Evolutionary conservation across 2,329 filamentous ascomycete genomes (phyloP), one percentile per base, ranked within the genome.

Genomic region (Aureobasidium leucospermi): DNA sequence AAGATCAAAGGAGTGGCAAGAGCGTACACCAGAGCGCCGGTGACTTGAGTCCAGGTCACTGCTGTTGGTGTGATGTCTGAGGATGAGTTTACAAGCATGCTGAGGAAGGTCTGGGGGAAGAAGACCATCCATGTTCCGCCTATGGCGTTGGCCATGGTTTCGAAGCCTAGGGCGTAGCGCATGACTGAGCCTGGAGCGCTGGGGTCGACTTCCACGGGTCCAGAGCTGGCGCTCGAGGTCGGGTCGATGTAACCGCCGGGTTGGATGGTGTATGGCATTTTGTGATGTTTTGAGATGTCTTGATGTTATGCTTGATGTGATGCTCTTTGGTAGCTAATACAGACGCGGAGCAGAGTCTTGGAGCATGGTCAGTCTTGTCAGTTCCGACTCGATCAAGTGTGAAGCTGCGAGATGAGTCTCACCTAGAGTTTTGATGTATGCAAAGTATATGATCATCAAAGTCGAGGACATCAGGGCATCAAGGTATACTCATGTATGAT

Each of bases 61-160:
- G 52, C 39, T 1, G 41, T 29, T 0, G 39, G 36, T 1, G 39
- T 56, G 6, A 56, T 38, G 9, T 56, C 39, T 9, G 52, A 34
- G 31, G 52, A 36, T 10, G 41, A 45, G 13, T 41, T 45, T 11
- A 56, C 52, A 13, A 56, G 52, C 52, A 56, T 56, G 9, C 38
- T 5, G 6, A 56, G 4, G 32, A 56, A 56, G 16, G n/a, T 28
- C 16, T 38, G 5, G 1, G 52, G 52, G 41, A 46, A 36, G 31
- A 56, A 56, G 52, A 56, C 52, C 41, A 56, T 56, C 52, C 52
- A 56, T 11, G 52, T 56, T 41, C 52, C 52, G 7, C 52, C 52
- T 11, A 56, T 16, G 16, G 16, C 41, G 8, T 56, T 56, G 11
- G 41, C 41, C 28, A 45, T 28, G 52, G 41, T 41, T 29, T 56